Evolutionary conservation across 2,329 filamentous ascomycete species (phyloP).

Genomic region (Ceratocystis cacaofunesta): DNA sequence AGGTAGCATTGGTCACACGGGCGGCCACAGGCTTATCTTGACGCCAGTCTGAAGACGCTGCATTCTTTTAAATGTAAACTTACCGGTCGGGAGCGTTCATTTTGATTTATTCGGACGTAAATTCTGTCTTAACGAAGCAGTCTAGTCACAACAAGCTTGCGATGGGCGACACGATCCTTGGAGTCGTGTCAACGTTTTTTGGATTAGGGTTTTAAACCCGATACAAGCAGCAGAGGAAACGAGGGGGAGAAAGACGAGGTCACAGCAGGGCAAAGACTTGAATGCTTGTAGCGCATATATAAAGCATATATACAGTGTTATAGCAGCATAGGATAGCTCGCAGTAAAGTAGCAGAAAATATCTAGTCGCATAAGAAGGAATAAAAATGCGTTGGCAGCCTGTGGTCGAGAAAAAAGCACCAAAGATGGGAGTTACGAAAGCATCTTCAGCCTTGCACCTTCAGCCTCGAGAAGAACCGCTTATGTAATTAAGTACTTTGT

Average conservation of each 20-base stretch:
- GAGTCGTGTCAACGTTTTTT: background rate
- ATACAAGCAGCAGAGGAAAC: background rate
- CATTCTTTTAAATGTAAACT: constrained; percentile 30
- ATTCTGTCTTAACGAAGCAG: background rate
- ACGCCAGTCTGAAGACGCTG: constrained; percentile 21
- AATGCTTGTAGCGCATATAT: background rate
- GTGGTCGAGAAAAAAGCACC: background rate
- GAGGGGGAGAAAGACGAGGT: background rate
- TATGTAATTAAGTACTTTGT: background rate
- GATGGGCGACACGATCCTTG: background rate
- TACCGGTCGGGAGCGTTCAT: constrained; percentile 46
- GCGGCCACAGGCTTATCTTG: background rate
- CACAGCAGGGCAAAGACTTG: background rate
- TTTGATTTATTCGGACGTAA: constrained; percentile 18
- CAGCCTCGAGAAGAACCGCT: background rate
- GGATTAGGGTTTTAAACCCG: background rate
- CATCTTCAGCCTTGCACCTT: background rate
- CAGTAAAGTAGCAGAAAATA: background rate
- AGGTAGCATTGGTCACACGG: background rate
- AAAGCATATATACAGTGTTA: background rate
- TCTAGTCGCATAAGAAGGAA: background rate
- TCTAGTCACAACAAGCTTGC: background rate
- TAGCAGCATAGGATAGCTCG: background rate
- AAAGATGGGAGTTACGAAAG: background rate
- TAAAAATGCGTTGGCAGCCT: background rate